These are phyloP conservation scores for Pisolithus microcarpus DNA, from an alignment of 768 basidiomycete genomes.

Conservation along the genomic window DNA sequence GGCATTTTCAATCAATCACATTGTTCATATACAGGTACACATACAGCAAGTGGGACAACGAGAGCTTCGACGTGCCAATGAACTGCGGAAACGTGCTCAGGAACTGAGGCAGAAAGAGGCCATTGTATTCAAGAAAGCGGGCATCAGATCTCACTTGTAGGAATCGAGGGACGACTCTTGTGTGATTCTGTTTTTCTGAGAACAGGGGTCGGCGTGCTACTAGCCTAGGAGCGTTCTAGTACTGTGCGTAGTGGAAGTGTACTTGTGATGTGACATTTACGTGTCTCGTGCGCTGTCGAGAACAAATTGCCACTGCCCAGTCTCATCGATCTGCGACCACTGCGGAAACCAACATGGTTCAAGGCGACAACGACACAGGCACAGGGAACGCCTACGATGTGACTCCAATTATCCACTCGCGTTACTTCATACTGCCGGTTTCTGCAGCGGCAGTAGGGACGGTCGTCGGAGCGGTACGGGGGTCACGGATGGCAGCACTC, in stretches of 20 bases:
- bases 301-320: neutral
- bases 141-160: slow-evolving; percentile 52
- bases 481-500: slow-evolving; percentile 61
- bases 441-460: slow-evolving; percentile 55
- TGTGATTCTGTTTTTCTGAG: no score
- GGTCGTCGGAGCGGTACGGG: slow-evolving; percentile 68
- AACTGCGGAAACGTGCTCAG: slow-evolving; percentile 45
- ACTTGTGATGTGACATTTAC: no score
- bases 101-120: slow-evolving; percentile 57
- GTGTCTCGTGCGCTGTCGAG: no score
- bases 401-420: slow-evolving; percentile 31
- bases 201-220: neutral
- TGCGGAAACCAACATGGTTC: slow-evolving; percentile 10
- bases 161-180: no score
- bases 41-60: slow-evolving; percentile 91
- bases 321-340: neutral
- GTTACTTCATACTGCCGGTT: slow-evolving; percentile 55
- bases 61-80: slow-evolving; percentile 74
- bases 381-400: slow-evolving; percentile 17
- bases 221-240: no score
- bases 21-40: slow-evolving; percentile 63
- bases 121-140: slow-evolving; percentile 51
- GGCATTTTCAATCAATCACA: neutral
- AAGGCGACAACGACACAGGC: slow-evolving; percentile 4
- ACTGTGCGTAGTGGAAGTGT: no score